Conservation (phyloP, 1,284 basidiomycete species). For the Malassezia furfur region DNA sequence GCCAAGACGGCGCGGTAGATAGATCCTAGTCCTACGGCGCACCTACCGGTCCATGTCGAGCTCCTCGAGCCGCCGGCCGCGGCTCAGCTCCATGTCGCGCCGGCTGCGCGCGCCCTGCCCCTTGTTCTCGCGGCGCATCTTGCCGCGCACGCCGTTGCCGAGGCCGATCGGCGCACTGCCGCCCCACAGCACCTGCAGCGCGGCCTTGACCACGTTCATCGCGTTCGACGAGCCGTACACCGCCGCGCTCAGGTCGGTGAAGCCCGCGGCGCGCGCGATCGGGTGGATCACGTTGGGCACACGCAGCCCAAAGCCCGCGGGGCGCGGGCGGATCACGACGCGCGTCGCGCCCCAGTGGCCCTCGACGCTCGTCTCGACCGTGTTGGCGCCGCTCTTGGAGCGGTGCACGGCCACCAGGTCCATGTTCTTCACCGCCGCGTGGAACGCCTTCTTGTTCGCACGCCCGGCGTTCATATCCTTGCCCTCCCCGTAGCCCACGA, state of each 20-base stretch:
- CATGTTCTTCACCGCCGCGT: slow-evolving; percentile 71
- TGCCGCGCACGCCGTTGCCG: slow-evolving; percentile 43
- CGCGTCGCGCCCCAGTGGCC: slow-evolving; percentile 76
- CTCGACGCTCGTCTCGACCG: slow-evolving; percentile 72
- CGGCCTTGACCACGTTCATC: slow-evolving; percentile 55
- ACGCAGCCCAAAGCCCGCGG: slow-evolving; percentile 76
- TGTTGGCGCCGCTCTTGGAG: slow-evolving; percentile 53
- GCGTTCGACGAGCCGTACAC: slow-evolving; percentile 84
- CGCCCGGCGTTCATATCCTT: slow-evolving; percentile 59
- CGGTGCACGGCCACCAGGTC: slow-evolving; percentile 60
- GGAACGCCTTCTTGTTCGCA: slow-evolving; percentile 61
- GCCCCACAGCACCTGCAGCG: slow-evolving; percentile 46
- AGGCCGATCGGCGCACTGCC: slow-evolving; percentile 38
- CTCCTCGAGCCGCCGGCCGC: slow-evolving; percentile 35
- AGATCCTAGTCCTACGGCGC: neutral
- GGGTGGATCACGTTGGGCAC: slow-evolving; percentile 79
- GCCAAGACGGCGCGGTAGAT: neutral
- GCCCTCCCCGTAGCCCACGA: slow-evolving; percentile 82
- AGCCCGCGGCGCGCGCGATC: slow-evolving; percentile 80
- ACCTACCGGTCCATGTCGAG: slow-evolving; percentile 19
- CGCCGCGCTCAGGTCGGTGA: slow-evolving; percentile 86
- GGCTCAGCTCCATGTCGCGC: slow-evolving; percentile 32
- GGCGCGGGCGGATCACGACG: slow-evolving; percentile 74
- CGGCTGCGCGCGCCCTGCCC: slow-evolving; percentile 36
- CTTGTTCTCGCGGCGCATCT: slow-evolving; percentile 38